phyloP scores from a whole-genome alignment of 306 rosid genomes.

The Malus domestica region DNA sequence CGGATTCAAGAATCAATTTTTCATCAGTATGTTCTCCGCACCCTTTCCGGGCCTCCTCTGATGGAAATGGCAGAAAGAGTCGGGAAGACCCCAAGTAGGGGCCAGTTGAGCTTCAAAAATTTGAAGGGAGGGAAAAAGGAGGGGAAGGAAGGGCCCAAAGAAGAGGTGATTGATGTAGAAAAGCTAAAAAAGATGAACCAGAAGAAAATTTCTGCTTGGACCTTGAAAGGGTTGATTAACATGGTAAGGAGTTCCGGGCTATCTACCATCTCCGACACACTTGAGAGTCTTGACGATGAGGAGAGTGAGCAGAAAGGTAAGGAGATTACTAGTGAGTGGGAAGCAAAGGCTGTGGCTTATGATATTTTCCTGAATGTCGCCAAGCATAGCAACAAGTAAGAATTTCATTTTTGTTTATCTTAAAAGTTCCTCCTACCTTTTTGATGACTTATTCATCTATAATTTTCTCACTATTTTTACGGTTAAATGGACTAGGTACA shows the following conservation, averaged over 20 bases:
- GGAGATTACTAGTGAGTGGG: slow-evolving; percentile 77
- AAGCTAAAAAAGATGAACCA: slow-evolving; percentile 68
- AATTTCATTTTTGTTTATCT: not conserved
- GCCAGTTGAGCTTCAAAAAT: slow-evolving; percentile 50
- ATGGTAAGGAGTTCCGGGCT: slow-evolving; percentile 60
- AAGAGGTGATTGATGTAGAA: slow-evolving; percentile 76
- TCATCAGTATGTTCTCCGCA: slow-evolving; percentile 65
- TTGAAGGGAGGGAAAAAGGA: slow-evolving; percentile 20
- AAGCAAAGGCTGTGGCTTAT: slow-evolving; percentile 71
- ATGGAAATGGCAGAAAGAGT: slow-evolving; percentile 49
- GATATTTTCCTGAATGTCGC: slow-evolving; percentile 63
- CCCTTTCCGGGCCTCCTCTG: slow-evolving; percentile 73
- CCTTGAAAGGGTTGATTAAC: slow-evolving; percentile 67
- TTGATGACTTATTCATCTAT: not conserved
- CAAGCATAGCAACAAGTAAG: slow-evolving; percentile 57
- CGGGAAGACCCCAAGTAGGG: slow-evolving; percentile 27
- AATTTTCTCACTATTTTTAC: slow-evolving; percentile 10
- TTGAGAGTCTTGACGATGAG: slow-evolving; percentile 29
- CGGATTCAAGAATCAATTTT: slow-evolving; percentile 79
- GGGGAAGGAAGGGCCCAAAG: slow-evolving; percentile 36
- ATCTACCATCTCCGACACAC: slow-evolving; percentile 57
- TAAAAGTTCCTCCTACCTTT: not conserved
- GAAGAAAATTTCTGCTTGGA: slow-evolving; percentile 81
- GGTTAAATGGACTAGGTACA: slow-evolving; percentile 37
- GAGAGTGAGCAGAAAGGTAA: slow-evolving; percentile 38